Evolutionary conservation across 2,329 filamentous ascomycete genomes (phyloP).

Genomic region (Ceratocystiopsis sp.): DNA sequence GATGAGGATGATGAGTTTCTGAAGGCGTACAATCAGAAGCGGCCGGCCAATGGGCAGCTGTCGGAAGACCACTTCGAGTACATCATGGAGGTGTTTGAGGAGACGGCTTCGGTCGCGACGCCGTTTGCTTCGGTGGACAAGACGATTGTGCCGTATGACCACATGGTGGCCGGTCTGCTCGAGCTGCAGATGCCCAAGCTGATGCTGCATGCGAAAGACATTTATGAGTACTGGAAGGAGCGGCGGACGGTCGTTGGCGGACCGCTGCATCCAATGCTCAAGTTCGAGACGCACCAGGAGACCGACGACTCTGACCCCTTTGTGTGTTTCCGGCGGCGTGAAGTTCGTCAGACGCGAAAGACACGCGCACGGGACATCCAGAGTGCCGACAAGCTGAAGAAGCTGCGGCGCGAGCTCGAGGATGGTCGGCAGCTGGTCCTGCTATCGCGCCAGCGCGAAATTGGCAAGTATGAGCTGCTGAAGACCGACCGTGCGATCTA

Average conservation of each 20-base stretch:
- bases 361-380: conserved; percentile 87
- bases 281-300: conserved; percentile 88
- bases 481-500: conserved; percentile 63
- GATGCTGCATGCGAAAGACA: conserved; percentile 48
- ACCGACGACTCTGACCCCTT: conserved; percentile 94
- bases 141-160: conserved; percentile 60
- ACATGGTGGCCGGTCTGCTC: conserved; percentile 53
- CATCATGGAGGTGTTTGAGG: conserved; percentile 89
- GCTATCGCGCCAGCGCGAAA: conserved; percentile 63
- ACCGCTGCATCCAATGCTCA: conserved; percentile 60
- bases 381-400: conserved; percentile 86
- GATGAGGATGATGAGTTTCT: conserved; percentile 78
- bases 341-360: conserved; percentile 87
- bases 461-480: conserved; percentile 61
- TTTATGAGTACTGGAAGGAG: conserved; percentile 82
- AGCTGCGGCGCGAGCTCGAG: conserved; percentile 77
- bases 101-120: conserved; percentile 65
- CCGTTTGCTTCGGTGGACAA: conserved; percentile 85
- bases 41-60: conserved; percentile 44
- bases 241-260: conserved; percentile 51
- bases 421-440: conserved; percentile 68
- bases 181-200: conserved; percentile 31
- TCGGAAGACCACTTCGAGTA: conserved; percentile 86
- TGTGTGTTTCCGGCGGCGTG: conserved; percentile 90
- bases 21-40: conserved; percentile 66